Evolutionary conservation across 352 stramenopile genomes (phyloP), one percentile per base, ranked within the genome.

Genomic region (Phytopythium chamaehyphon): DNA sequence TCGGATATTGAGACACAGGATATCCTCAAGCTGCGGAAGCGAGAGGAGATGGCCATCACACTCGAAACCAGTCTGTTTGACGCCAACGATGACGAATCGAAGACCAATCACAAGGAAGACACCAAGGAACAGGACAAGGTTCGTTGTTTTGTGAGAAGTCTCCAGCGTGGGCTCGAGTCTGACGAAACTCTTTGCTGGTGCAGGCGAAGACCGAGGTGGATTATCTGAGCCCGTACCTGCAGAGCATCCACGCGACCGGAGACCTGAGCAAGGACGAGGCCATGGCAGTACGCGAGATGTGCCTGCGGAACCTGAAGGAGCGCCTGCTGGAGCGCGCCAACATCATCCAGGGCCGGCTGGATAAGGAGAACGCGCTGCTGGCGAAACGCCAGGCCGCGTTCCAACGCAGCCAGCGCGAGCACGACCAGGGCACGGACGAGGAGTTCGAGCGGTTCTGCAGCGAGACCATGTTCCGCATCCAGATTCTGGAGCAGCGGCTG

Each of bases 401-500:
- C 68, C 88, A 97, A 66, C 82, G 92, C 37, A 97, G 87, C 49
- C 87, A 96, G 59, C 74, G 89, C 23, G 88, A 97, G 54, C 87
- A 96, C 57, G 89, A 97, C 69, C 81, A 93, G 46, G 82, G 76
- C 55, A 93, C 85, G 4, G 90, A 97, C 61, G 86, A 97, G 28
- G 90, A 97, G 56, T 98, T 97, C 60, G 88, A 98, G 70, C 79
- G 82, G 31, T 97, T 97, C 62, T 98, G 89, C 71, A 94, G 79
- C 49, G 90, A 98, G 64, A 93, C 90, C 48, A 98, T 98, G 88
- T 98, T 98, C 63, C 76, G 92, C 40, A 98, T 98, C 62, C 86
- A 97, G 69, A 97, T 98, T 51, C 66, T 98, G 44, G 88, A 98
- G 67, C 90, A 98, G 58, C 85, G 92, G 2, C 73, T 97, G 16